These are phyloP conservation scores for Trypanosomatidae sp. DNA, from an alignment of 208 protist species.

Conservation along the genomic window DNA sequence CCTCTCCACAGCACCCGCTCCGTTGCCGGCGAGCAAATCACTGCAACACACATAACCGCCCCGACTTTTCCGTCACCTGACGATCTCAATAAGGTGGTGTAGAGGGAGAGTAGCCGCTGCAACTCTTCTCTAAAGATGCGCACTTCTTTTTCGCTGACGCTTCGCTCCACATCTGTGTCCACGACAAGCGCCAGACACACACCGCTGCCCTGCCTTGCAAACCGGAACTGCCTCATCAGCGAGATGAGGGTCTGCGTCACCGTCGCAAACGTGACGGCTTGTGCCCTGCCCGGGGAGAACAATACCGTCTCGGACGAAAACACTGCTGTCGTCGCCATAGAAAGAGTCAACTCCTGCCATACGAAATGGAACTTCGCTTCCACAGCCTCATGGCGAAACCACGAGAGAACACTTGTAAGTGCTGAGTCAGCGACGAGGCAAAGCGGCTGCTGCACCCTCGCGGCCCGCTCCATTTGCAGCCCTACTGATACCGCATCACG, in stretches of 20 bases:
- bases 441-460: conserved; percentile 14
- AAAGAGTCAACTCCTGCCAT: conserved; percentile 22
- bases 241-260: conserved; percentile 14
- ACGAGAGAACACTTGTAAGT: conserved; percentile 14
- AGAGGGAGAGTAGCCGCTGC: conserved; percentile 20
- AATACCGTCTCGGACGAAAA: background rate
- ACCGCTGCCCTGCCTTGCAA: conserved; percentile 7
- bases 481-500: conserved; percentile 4
- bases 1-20: conserved; percentile 28
- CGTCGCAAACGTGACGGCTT: conserved; percentile 1
- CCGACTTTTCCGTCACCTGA: background rate
- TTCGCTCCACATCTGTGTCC: background rate
- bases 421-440: conserved; percentile 20
- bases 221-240: conserved; percentile 3
- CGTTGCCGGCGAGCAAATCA: conserved; percentile 20
- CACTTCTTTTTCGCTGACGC: background rate
- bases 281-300: background rate
- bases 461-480: conserved; percentile 18
- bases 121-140: conserved; percentile 11
- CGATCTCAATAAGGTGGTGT: conserved; percentile 1
- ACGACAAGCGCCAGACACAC: conserved; percentile 22
- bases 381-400: conserved; percentile 17
- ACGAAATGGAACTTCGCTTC: conserved; percentile 17
- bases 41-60: conserved; percentile 18
- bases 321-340: conserved; percentile 1